Conservation (phyloP, 176 grass and related monocot species). For the Puccinellia tenuiflora region DNA sequence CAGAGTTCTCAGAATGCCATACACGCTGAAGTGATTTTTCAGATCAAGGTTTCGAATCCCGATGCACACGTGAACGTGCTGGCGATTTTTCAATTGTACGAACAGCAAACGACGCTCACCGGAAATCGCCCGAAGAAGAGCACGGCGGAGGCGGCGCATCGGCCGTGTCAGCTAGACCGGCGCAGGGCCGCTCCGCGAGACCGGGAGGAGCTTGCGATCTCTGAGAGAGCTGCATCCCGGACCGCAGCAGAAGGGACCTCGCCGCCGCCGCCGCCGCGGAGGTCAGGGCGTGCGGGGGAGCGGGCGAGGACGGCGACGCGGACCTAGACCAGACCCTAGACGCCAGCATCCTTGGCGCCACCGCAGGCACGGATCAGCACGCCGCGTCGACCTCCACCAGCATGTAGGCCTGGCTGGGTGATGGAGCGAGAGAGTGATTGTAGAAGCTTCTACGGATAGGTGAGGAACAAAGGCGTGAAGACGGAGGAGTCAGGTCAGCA, state of each 20-base stretch:
- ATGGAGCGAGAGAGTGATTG: neutral
- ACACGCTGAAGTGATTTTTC: neutral
- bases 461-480: neutral
- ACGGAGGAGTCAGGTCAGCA: neutral
- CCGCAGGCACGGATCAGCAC: neutral
- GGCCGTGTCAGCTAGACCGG: neutral
- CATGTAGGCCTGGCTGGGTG: neutral
- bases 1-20: neutral
- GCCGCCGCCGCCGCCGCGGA: neutral
- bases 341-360: conserved; percentile 17
- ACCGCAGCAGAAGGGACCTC: neutral
- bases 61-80: neutral
- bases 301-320: conserved; percentile 9
- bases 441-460: conserved; percentile 4
- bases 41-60: neutral
- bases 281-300: neutral
- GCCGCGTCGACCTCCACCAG: neutral
- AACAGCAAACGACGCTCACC: conserved; percentile 11
- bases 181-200: neutral
- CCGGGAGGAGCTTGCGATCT: neutral
- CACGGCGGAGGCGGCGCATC: neutral
- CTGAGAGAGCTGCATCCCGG: conserved; percentile 4
- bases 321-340: conserved; percentile 29
- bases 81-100: neutral
- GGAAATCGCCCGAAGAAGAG: neutral